Conservation (phyloP, 2,329 filamentous ascomycete species). For the Drechslerella stenobrocha region DNA sequence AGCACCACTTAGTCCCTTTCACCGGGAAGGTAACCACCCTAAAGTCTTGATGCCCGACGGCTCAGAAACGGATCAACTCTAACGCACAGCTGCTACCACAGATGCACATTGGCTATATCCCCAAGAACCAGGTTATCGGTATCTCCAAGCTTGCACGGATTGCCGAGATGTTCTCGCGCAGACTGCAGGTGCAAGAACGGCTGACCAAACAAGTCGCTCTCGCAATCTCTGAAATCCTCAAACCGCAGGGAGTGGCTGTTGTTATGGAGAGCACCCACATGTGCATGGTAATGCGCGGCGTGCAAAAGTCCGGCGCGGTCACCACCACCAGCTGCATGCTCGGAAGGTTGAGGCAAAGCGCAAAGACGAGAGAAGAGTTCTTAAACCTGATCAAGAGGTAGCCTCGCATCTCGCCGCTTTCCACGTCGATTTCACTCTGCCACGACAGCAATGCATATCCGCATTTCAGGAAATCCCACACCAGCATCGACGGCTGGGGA, state of each 20-base stretch:
- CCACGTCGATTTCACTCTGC: not conserved
- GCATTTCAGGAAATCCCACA: not conserved
- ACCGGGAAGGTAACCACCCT: slow-evolving; percentile 73
- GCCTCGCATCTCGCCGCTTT: not conserved
- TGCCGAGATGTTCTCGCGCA: slow-evolving; percentile 92
- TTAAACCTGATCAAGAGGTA: slow-evolving; percentile 67
- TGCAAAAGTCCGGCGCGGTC: slow-evolving; percentile 81
- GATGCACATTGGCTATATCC: slow-evolving; percentile 99
- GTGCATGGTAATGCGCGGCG: slow-evolving; percentile 99
- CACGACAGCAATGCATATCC: not conserved
- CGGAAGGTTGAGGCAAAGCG: slow-evolving; percentile 89
- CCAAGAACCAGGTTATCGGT: slow-evolving; percentile 84
- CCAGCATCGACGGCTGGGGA: no score
- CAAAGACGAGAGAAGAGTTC: slow-evolving; percentile 95
- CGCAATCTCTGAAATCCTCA: slow-evolving; percentile 87
- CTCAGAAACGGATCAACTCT: slow-evolving; percentile 13
- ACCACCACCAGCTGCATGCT: slow-evolving; percentile 97
- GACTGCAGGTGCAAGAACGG: slow-evolving; percentile 93
- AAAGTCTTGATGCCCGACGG: not conserved
- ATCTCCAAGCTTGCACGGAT: slow-evolving; percentile 94
- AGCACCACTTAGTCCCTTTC: slow-evolving; percentile 96
- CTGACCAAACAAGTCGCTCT: slow-evolving; percentile 95
- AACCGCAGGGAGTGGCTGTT: slow-evolving; percentile 91
- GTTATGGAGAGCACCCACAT: slow-evolving; percentile 97
- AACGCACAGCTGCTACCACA: slow-evolving; percentile 55